Percentiles rank a stretch among this genome's conserved stretches.
phyloP scores from a whole-genome alignment of 148 eudicot species.

The Amaranthus hypochondriacus region DNA sequence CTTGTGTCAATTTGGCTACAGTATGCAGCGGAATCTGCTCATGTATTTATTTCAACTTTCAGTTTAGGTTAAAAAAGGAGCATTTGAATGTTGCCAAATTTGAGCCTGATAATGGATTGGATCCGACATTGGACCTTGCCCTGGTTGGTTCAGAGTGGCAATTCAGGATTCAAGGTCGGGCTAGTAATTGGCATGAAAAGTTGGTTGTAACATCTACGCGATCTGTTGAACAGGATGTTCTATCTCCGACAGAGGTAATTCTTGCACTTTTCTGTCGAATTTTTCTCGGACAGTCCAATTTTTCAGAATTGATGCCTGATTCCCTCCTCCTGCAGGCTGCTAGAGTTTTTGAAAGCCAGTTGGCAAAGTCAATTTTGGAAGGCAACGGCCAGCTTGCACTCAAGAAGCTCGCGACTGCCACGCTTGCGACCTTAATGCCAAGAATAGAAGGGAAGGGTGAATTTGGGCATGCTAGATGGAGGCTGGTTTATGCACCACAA shows the following conservation, averaged over 20 bases:
- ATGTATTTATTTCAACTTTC: constrained; percentile 21
- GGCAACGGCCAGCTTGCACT: constrained; percentile 99
- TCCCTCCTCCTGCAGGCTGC: constrained; percentile 59
- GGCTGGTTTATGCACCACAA: constrained; percentile 97
- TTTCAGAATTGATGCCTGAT: background rate
- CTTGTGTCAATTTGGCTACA: constrained; percentile 1
- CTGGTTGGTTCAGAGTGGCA: constrained; percentile 99
- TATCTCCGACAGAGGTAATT: constrained; percentile 90
- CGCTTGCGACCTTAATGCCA: constrained; percentile 97
- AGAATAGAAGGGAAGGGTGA: constrained; percentile 97
- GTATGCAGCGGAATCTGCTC: constrained; percentile 9
- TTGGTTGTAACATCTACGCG: constrained; percentile 96
- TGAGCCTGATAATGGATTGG: constrained; percentile 95
- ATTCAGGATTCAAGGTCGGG: constrained; percentile 94
- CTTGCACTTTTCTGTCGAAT: constrained; percentile 3
- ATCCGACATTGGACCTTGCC: constrained; percentile 89
- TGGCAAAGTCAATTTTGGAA: constrained; percentile 96
- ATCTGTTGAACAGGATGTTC: constrained; percentile 93
- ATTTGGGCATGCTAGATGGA: constrained; percentile 98
- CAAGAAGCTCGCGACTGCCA: constrained; percentile 98
- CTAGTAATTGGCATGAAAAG: constrained; percentile 99
- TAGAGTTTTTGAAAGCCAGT: constrained; percentile 93
- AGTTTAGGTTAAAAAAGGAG: constrained; percentile 94
- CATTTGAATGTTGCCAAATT: constrained; percentile 95
- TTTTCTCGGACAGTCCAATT: background rate